Evolutionary conservation across 768 basidiomycete species (phyloP).

Genomic region (Pleurotus tuoliensis): DNA sequence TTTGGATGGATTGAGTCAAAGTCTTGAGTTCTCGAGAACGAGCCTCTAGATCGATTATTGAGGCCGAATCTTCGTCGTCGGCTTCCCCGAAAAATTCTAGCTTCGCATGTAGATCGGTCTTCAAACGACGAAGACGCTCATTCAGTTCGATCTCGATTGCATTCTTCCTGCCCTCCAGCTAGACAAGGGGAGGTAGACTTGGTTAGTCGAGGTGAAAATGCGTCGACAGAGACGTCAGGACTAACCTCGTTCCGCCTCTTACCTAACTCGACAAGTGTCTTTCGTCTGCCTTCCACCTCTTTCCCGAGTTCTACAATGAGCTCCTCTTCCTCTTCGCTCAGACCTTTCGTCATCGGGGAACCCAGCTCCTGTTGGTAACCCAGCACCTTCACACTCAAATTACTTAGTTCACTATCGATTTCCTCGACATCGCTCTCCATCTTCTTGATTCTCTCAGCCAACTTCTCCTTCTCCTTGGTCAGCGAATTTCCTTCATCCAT

Average conservation of each 20-base stretch:
- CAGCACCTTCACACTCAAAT: conserved; percentile 56
- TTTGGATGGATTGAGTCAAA: conserved; percentile 63
- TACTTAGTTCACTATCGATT: conserved; percentile 64
- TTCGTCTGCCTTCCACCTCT: conserved; percentile 74
- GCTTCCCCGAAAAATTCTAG: conserved; percentile 72
- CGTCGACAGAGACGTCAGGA: neutral
- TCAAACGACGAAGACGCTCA: conserved; percentile 77
- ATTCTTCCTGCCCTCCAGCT: conserved; percentile 77
- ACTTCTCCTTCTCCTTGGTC: conserved; percentile 66
- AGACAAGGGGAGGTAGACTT: neutral
- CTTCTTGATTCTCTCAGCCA: conserved; percentile 53
- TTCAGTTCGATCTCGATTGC: conserved; percentile 89
- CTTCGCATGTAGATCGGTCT: conserved; percentile 73
- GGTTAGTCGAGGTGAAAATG: neutral
- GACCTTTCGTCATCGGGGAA: conserved; percentile 68
- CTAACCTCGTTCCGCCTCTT: conserved; percentile 69
- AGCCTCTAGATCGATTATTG: conserved; percentile 64
- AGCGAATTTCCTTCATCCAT: conserved; percentile 57
- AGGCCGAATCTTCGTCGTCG: conserved; percentile 49
- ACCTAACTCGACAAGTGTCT: conserved; percentile 63
- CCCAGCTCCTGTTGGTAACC: conserved; percentile 68
- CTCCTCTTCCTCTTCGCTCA: conserved; percentile 70
- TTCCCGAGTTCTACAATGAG: conserved; percentile 64
- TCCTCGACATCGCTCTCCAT: conserved; percentile 70
- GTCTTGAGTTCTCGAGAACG: conserved; percentile 65